Base-by-base conservation (phyloP, 768 basidiomycete species). In the Daedaleopsis nitida region DNA sequence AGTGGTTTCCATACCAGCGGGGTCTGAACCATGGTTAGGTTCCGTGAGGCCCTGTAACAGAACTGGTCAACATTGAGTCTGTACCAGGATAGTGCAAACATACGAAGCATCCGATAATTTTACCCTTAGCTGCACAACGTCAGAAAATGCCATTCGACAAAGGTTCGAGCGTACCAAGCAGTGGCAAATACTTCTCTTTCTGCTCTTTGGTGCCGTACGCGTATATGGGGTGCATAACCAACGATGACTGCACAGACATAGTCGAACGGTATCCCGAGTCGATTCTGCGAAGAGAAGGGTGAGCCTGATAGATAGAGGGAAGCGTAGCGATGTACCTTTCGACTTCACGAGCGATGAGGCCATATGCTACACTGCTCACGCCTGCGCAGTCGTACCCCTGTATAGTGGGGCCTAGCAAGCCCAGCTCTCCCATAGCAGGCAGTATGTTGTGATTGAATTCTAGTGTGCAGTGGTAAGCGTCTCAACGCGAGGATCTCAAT, bases 191-290 rank as follows among this genome's bases (percentile, higher is more conserved):
- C 67, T 88, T 90, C 68, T 94, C 89, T 77, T 95, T 96, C 75
- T 98, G 94, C 35, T 84, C 86, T 35, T 94, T 88, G 0, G 88
- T 85, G 1, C 96, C 96, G 72, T 95, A 98, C 68, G 91, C 87
- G 70, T 91, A 76, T 66, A 94, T 92, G 10, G 89, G 95, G 70
- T 96, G 93, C 96, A 99, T 99, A 13, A 96, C 94, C 27, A 99
- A 84, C 19, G 94, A 96, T 0, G 92, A 94, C 73, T 98, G 96
- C 3, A 98, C 96, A 17, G 95, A 97, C 64, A 94, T 87, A 4
- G 88, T 96, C 5, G 93, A 96, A 24, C 96, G 91, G 70, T 97
- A 98, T 0, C 96, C 96, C 2, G 96, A 98, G 72, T 99, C 96
- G 42, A 98, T 87, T 63, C 96, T 94, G 12, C 47, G 47, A 23